Base-by-base conservation (phyloP, 2,329 filamentous ascomycete species). In the Aspergillus hortae region DNA sequence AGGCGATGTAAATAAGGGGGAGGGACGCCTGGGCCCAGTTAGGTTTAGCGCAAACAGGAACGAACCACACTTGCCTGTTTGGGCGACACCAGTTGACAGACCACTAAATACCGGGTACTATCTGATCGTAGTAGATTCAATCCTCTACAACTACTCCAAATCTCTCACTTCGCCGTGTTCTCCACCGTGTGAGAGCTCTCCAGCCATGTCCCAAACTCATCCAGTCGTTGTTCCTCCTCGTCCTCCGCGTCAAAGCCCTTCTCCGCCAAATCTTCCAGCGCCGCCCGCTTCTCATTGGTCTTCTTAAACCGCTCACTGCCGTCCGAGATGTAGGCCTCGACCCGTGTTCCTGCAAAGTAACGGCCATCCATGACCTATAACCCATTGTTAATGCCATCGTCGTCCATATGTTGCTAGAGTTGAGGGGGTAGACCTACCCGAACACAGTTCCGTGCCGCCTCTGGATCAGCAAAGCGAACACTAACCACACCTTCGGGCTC, bases 401-500 rank as follows among this genome's bases (percentile, higher is more conserved):
- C 12, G 12, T n/a, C 33, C 5, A 17, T n/a, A 35, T 42, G 25
- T 44, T 41, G 25, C 9, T n/a, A 3, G 7, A 27, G 41, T 10
- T 11, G n/a, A 4, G 33, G 43, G 21, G 9, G 19, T 48, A 23
- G n/a, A 61, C 70, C 51, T 65, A 78, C 75, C 59, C 67, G 63
- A 38, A 92, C 83, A 67, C 90, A 96, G 7, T 82, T 84, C 52
- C 77, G 77, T 3, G 92, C 92, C 2, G 87, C 82, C 53, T 88
- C 83, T 4, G 82, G 76, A 36, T 88, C 84, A 50, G 79, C 77
- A 74, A 96, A 99, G 62, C 88, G 86, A 56, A 99, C 88, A 49
- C 86, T 92, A 7, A 92, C 88, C 35, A 97, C 82, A 15, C 94
- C 94, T 0, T 90, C 88, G 4, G 82, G 75, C 71, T 99, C 95